These are phyloP conservation scores for Mycosphaerelloides madeirae DNA, from an alignment of 2,329 filamentous ascomycete species.

Conservation along the genomic window DNA sequence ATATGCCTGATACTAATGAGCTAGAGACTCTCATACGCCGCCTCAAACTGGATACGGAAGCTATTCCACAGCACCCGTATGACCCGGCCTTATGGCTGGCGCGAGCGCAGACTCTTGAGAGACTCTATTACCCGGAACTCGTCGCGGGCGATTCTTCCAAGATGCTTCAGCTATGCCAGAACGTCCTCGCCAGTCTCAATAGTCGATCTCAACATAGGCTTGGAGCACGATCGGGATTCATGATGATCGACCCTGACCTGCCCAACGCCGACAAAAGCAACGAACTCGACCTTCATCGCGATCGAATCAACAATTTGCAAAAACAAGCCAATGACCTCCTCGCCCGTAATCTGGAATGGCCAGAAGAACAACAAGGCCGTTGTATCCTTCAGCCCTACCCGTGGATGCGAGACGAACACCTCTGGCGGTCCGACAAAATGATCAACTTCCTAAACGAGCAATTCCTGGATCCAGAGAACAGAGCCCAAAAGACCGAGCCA, in stretches of 20 bases:
- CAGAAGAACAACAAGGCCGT: constrained; percentile 13
- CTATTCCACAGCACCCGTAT: constrained; percentile 21
- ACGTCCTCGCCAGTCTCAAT: constrained; percentile 8
- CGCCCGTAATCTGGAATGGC: constrained; percentile 12
- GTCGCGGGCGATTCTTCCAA: constrained; percentile 28
- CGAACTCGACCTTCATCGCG: constrained; percentile 4
- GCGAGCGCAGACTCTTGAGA: constrained; percentile 16
- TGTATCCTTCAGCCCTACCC: constrained; percentile 24
- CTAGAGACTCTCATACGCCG: constrained; percentile 1
- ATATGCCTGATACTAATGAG: constrained; percentile 1
- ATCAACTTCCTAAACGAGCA: constrained; percentile 14
- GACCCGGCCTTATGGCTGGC: constrained; percentile 23
- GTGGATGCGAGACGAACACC: constrained; percentile 22
- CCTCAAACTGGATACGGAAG: constrained; percentile 14
- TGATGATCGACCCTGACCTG: constrained; percentile 21
- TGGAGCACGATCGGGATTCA: constrained; percentile 25
- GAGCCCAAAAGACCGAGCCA: constrained; percentile 1
- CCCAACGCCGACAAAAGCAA: background rate
- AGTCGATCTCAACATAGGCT: constrained; percentile 14
- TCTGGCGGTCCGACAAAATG: constrained; percentile 7
- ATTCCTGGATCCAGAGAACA: constrained; percentile 7
- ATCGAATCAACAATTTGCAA: constrained; percentile 8
- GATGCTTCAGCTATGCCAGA: constrained; percentile 17
- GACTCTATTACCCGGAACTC: constrained; percentile 27
- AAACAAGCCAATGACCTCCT: constrained; percentile 12